Evolutionary conservation across 805 yeast species (phyloP).

Genomic region (Kazachstania bromeliacearum): DNA sequence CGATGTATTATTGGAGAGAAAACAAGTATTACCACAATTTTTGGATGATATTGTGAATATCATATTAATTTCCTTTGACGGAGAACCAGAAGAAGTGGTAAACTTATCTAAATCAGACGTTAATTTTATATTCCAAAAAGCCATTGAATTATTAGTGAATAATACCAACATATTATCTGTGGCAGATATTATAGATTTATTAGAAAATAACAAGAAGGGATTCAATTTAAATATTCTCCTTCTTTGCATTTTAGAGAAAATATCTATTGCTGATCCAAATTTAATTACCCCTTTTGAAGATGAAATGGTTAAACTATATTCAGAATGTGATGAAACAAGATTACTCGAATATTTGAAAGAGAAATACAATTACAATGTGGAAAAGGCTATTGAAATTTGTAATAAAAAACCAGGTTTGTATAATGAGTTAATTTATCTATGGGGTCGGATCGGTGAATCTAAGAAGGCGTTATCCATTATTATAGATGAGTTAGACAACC

Average conservation of each 20-base stretch:
- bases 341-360: slow-evolving; percentile 54
- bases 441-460: slow-evolving; percentile 76
- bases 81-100: slow-evolving; percentile 28
- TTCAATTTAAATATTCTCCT: slow-evolving; percentile 38
- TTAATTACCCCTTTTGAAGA: slow-evolving; percentile 53
- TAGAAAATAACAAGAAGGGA: slow-evolving; percentile 28
- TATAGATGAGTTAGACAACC: slow-evolving; percentile 67
- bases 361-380: slow-evolving; percentile 57
- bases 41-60: slow-evolving; percentile 43
- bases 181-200: slow-evolving; percentile 36
- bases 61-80: slow-evolving; percentile 34
- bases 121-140: slow-evolving; percentile 32
- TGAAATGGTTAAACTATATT: slow-evolving; percentile 53
- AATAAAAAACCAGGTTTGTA: slow-evolving; percentile 33
- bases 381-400: slow-evolving; percentile 59
- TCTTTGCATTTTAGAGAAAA: slow-evolving; percentile 54
- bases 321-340: slow-evolving; percentile 44
- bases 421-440: slow-evolving; percentile 70
- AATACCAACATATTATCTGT: slow-evolving; percentile 61
- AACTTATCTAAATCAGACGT: slow-evolving; percentile 36
- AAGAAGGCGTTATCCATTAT: slow-evolving; percentile 68
- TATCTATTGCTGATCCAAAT: slow-evolving; percentile 48
- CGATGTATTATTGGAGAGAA: slow-evolving; percentile 50
- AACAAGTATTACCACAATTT: slow-evolving; percentile 44
- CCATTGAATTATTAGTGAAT: slow-evolving; percentile 48